phyloP scores from a whole-genome alignment of 495 filamentous ascomycete genomes.

The Hypoxylon perforatum region DNA sequence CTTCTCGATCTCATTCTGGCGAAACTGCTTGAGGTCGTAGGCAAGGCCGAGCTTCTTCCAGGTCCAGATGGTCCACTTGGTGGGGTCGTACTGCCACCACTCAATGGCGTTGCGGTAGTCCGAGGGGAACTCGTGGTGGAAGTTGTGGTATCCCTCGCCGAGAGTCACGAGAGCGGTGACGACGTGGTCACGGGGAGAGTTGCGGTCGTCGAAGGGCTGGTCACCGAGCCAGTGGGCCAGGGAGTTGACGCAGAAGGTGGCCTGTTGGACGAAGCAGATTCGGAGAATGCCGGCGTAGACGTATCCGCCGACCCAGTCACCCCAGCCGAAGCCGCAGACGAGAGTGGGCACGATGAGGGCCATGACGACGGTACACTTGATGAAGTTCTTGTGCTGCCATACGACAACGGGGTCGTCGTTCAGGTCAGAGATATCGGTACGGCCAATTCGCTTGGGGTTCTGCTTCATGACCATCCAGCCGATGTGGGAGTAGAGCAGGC shows the following conservation, averaged over 20 bases:
- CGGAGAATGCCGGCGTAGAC: conserved; percentile 95
- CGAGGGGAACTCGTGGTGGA: conserved; percentile 99
- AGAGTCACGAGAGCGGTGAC: conserved; percentile 96
- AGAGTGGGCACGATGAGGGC: conserved; percentile 84
- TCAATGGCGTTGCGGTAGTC: conserved; percentile 99
- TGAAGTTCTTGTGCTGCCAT: conserved; percentile 94
- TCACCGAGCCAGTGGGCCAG: conserved; percentile 99
- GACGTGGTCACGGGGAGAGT: conserved; percentile 96
- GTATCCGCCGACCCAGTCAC: conserved; percentile 90
- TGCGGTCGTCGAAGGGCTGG: conserved; percentile 98
- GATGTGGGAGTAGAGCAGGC: conserved; percentile 93
- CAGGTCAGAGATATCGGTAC: conserved; percentile 95
- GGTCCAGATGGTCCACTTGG: conserved; percentile 96
- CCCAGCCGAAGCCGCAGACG: conserved; percentile 87
- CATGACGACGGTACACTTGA: conserved; percentile 90
- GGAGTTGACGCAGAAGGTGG: conserved; percentile 99
- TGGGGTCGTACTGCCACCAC: conserved; percentile 99
- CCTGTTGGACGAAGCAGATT: conserved; percentile 98
- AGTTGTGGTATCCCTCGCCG: conserved; percentile 99
- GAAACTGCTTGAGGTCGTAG: conserved; percentile 97
- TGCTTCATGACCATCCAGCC: conserved; percentile 96
- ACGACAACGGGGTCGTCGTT: conserved; percentile 95
- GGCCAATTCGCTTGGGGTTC: conserved; percentile 91
- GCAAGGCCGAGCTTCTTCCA: conserved; percentile 96
- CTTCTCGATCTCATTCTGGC: conserved; percentile 98